Base-by-base conservation (phyloP, 1,284 basidiomycete species). In the Ustilago shanxiensis region DNA sequence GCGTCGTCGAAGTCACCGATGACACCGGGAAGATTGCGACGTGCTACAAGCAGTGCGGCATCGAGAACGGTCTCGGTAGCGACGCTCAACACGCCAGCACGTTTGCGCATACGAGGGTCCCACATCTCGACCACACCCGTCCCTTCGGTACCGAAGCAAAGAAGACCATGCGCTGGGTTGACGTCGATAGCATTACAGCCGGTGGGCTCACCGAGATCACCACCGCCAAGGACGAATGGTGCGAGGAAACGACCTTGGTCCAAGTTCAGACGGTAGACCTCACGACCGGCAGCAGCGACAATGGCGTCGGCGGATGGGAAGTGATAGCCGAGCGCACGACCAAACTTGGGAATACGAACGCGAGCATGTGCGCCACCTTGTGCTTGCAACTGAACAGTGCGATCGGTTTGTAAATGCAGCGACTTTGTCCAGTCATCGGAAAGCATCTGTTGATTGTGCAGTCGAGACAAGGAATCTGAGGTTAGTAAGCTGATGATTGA, bases 401-500 rank as follows among this genome's bases (percentile, higher is more conserved):
- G 91, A 88, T 99, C 95, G 55, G 92, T 92, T 89, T 99, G 97
- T 1, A 99, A 90, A 85, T 97, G 95, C 66, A 98, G 89, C n/a
- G 93, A 93, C 87, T 99, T 99, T 18, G 96, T 99, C 97, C 97
- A 99, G 88, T 99, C 97, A 85, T 95, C 92, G 0, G 95, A 98
- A 11, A 99, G 89, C 83, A 95, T 92, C 95, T 97, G 86, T 13
- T 18, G 16, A 14, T 29, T 28, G 35, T 31, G 14, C 26, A 29
- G 20, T 35, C 14, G 29, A 26, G 13, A 29, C 51, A 45, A 29
- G 28, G 7, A n/a, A n/a, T 28, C 24, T 39, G 7, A 13, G 14
- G 59, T 60, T 50, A 60, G 50, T 60, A 28, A 1, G 41, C 24
- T n/a, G n/a, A n/a, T n/a, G n/a, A n/a, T 56, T 11, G n/a, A 11